A percentile compares a stretch with the other conserved stretches of the same genome.
Conservation (phyloP, 495 filamentous ascomycete genomes). For the Daldinia childiae region DNA sequence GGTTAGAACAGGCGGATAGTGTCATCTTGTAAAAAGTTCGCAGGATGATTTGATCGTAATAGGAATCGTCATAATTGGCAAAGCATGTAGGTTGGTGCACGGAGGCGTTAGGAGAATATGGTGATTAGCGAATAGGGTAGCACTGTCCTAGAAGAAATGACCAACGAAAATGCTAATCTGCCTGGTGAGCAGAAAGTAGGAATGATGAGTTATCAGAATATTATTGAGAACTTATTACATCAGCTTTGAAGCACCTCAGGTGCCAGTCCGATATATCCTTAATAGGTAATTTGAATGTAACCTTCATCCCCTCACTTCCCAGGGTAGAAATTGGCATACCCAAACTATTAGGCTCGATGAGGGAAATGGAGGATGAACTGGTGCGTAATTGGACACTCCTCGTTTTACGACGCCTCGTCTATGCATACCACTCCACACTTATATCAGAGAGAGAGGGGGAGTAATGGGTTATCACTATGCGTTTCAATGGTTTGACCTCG, state of each 20-base stretch:
- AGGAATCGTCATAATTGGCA: constrained; percentile 7
- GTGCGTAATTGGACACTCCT: neutral
- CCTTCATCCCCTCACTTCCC: neutral
- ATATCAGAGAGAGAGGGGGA: neutral
- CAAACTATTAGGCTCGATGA: neutral
- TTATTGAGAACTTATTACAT: neutral
- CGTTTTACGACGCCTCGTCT: neutral
- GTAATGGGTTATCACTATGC: neutral
- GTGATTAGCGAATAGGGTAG: constrained; percentile 9
- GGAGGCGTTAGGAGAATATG: constrained; percentile 12
- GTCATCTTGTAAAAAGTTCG: constrained; percentile 39
- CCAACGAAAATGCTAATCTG: constrained; percentile 8
- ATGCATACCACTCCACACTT: neutral
- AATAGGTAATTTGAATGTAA: neutral
- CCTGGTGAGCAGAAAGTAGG: neutral
- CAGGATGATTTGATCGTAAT: neutral
- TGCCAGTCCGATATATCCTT: neutral
- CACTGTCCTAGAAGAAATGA: constrained; percentile 13
- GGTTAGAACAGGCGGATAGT: constrained; percentile 65
- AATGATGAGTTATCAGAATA: neutral
- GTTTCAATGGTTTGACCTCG: neutral
- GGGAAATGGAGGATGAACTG: neutral
- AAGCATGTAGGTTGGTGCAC: constrained; percentile 29
- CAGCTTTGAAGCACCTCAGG: neutral
- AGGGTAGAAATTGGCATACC: neutral